Conservation (phyloP, 192 early-diverging fungal species). For the Backusella sp. region DNA sequence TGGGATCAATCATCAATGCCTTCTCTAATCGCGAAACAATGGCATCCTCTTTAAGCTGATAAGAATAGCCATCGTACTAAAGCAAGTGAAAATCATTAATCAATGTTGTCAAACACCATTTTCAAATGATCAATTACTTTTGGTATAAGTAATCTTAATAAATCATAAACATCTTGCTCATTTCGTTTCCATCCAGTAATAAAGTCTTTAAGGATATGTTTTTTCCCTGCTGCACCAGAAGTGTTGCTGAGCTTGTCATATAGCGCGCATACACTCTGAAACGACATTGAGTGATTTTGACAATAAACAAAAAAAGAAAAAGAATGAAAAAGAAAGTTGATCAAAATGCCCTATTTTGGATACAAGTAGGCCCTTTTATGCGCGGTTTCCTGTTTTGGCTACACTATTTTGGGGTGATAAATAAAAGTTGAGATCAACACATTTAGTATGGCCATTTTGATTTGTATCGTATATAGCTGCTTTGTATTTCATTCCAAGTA, state of each 20-base stretch:
- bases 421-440: no score
- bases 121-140: not conserved
- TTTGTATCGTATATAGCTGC: no score
- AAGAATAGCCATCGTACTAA: slow-evolving; percentile 20
- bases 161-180: not conserved
- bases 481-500: no score
- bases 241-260: not conserved
- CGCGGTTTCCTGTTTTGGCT: no score
- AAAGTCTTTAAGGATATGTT: not conserved
- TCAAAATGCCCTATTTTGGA: no score
- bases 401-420: no score
- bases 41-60: slow-evolving; percentile 66
- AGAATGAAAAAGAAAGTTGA: not conserved
- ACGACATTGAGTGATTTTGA: not conserved
- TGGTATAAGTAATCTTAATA: slow-evolving; percentile 5
- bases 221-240: not conserved
- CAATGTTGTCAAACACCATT: not conserved
- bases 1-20: slow-evolving; percentile 53
- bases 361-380: no score
- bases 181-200: not conserved
- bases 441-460: no score
- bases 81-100: not conserved
- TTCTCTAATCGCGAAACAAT: slow-evolving; percentile 65
- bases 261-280: not conserved
- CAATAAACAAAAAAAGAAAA: not conserved